Percentiles rank a stretch among this genome's conserved stretches.
phyloP scores from a whole-genome alignment of 2,329 filamentous ascomycete genomes.

The Intubia oerlemansii region DNA sequence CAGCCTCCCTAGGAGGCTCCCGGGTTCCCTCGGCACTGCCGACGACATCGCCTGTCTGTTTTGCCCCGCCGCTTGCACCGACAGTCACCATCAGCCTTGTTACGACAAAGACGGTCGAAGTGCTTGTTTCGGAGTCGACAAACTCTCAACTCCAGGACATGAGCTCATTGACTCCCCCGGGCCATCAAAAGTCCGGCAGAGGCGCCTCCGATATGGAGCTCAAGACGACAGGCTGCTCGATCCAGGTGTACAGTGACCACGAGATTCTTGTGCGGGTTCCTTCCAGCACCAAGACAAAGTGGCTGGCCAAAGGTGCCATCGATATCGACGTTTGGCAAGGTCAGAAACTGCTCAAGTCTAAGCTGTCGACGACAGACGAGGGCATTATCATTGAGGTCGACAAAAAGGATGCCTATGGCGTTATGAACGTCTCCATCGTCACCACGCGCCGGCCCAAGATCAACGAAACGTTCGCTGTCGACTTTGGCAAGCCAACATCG shows the following conservation, averaged over 20 bases:
- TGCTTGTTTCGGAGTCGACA: conserved; percentile 7
- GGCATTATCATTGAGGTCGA: conserved; percentile 31
- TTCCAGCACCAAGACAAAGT: conserved; percentile 25
- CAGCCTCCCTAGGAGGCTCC: no score
- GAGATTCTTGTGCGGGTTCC: conserved; percentile 34
- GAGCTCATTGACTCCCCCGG: no score
- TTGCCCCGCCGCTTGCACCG: conserved; percentile 4
- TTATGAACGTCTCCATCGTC: conserved; percentile 34
- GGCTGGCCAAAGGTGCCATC: conserved; percentile 35
- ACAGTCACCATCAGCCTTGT: conserved; percentile 16
- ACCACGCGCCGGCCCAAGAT: conserved; percentile 37
- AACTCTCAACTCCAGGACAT: no score
- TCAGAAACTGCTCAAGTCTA: conserved; percentile 23
- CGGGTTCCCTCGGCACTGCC: no score
- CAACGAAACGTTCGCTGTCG: conserved; percentile 36
- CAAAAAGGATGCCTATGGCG: conserved; percentile 31
- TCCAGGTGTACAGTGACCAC: conserved; percentile 22
- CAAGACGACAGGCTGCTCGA: conserved; percentile 20
- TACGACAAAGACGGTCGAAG: conserved; percentile 15
- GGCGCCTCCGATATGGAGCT: conserved; percentile 10
- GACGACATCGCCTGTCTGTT: no score
- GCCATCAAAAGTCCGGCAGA: no score
- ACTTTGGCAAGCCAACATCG: conserved; percentile 31
- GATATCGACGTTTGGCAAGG: conserved; percentile 31
- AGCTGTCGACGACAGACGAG: conserved; percentile 24